Base-by-base conservation (phyloP, 2,329 filamentous ascomycete genomes). In the Cordyceps sp. region DNA sequence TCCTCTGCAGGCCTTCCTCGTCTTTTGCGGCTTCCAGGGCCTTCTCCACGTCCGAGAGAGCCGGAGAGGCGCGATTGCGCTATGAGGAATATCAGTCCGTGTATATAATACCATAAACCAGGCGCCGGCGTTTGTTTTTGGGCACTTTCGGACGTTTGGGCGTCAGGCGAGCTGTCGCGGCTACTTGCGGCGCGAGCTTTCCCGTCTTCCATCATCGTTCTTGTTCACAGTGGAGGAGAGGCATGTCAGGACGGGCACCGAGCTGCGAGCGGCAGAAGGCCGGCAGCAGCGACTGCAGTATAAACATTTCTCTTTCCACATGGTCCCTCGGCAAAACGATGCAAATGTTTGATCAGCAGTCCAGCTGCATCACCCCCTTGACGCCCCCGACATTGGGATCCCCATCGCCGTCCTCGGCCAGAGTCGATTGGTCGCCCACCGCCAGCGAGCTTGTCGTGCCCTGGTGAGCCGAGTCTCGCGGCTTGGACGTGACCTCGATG, bases 21-120 rank as follows among this genome's bases (percentile, higher is more conserved):
- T 92, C 31, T 94, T 93, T 61, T 96, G 88, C 58, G 81, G 78
- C 36, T 72, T 86, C 43, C 88, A 96, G 55, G 88, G 85, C 40
- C 72, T 80, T 49, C 68, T 94, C 38, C 85, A 96, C 57, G 59
- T 83, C 46, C 77, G 84, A 55, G 78, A 86, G 55, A 84, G 73
- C 57, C 69, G 81, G 55, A 69, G 80, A 51, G 86, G 86, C 41
- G 79, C 83, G 39, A 93, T 93, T 59, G 73, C 79, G 37, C 63
- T 93, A 51, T 68, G 54, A 55, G 36, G 10, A n/a, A 14, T 25
- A 10, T 16, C 5, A 4, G 10, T 33, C 26, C 29, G 18, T 24
- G n/a, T 14, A 16, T 9, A 19, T 16, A 31, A 10, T n/a, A n/a
- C n/a, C n/a, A n/a, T n/a, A n/a, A n/a, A n/a, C n/a, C n/a, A n/a